Evolutionary conservation across 352 stramenopile genomes (phyloP), one percentile per base, ranked within the genome.

Genomic region (Pythium coloratum): DNA sequence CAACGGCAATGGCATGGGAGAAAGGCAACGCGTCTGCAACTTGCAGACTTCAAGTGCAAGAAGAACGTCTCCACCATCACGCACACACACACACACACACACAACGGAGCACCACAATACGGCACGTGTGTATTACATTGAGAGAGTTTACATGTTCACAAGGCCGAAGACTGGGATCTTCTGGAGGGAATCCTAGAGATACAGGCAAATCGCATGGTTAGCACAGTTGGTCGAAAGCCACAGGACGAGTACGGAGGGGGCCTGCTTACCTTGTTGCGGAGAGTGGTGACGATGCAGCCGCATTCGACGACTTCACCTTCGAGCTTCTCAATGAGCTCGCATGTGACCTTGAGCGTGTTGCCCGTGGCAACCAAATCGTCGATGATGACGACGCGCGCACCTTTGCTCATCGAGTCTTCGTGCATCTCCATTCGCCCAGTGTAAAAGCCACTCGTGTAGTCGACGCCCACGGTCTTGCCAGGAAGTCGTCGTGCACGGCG

Each of bases 291-390:
- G 62, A 94, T 77, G 70, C 86, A 94, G 28, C 86, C 84, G 62
- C 86, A 94, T 62, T 94, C 86, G 61, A 94, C 73, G 10, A 92
- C 83, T 50, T 90, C 70, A 16, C 72, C 84, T 38, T 86, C 84
- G 20, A 93, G 74, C 42, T 86, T 75, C 62, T 86, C 62, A 36
- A 94, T 87, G 36, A 94, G 73, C 62, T 94, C 81, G 61, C 86
- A 86, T 9, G 84, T 93, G 24, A 92, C 83, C 55, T 91, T 88
- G 24, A 94, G 64, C 9, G 86, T 94, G 71, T 90, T 93, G 46
- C 86, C 84, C 84, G 86, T 91, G 3, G 84, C 84, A 32, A 94
- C 86, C 12, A 91, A 68, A 59, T 94, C 86, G 60, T 94, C 84
- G 36, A 94, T 90, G 63, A 94, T 81, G 20, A 92, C 77, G 8